A percentile compares a stretch with the other conserved stretches of the same genome.
Evolutionary conservation across 1,284 basidiomycete species (phyloP).

Genomic region (Trametes versicolor): DNA sequence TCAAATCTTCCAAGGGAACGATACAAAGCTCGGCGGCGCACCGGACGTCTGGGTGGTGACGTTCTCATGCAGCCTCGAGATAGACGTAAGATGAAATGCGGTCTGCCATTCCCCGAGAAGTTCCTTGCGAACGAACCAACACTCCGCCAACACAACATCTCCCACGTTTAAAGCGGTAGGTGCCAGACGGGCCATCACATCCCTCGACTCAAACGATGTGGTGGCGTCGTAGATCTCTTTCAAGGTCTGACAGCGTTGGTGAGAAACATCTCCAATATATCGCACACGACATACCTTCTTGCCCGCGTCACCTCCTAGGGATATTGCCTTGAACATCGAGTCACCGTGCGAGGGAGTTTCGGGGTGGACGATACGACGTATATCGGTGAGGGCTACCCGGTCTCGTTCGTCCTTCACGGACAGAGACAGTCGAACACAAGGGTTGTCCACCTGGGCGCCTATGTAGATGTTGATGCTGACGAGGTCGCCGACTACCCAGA

Average conservation of each 20-base stretch:
- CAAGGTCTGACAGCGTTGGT: not conserved
- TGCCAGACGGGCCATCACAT: not conserved
- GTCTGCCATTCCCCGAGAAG: not conserved
- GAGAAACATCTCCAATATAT: not conserved
- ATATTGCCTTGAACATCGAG: too few relatives aligned
- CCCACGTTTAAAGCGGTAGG: not conserved
- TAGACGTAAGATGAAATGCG: not conserved
- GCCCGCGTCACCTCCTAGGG: not conserved
- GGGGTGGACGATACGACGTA: not conserved
- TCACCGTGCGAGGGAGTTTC: not conserved
- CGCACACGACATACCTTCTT: too few relatives aligned
- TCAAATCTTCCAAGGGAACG: too few relatives aligned
- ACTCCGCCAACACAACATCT: not conserved
- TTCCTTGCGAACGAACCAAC: not conserved
- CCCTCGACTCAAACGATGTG: not conserved
- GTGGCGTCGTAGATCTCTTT: not conserved
- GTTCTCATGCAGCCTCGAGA: too few relatives aligned
- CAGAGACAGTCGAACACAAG: not conserved
- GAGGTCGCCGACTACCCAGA: not conserved
- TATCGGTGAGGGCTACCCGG: not conserved
- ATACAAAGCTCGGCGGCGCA: too few relatives aligned
- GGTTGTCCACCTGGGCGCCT: not conserved
- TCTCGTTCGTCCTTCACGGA: not conserved
- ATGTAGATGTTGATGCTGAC: not conserved
- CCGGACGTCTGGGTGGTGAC: too few relatives aligned